phyloP scores from a whole-genome alignment of 176 grass and related monocot genomes.

The Carex scoparia region DNA sequence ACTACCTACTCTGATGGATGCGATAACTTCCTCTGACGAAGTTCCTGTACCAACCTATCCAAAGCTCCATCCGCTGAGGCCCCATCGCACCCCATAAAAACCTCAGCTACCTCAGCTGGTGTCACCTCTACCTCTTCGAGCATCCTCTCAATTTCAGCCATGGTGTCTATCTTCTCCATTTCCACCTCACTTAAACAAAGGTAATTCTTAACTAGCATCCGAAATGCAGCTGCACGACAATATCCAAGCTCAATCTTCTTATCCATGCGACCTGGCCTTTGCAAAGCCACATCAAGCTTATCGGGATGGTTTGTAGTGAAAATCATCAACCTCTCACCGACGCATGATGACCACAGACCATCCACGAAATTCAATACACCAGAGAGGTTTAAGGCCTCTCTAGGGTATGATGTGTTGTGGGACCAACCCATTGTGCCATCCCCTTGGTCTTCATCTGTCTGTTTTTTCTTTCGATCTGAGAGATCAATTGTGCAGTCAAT shows the following conservation, averaged over 20 bases:
- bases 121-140: slow-evolving; percentile 42
- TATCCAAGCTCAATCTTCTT: slow-evolving; percentile 58
- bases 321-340: slow-evolving; percentile 70
- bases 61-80: slow-evolving; percentile 21
- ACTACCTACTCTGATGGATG: background rate
- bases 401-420: background rate
- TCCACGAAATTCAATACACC: slow-evolving; percentile 81
- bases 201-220: slow-evolving; percentile 59
- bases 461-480: slow-evolving; percentile 44
- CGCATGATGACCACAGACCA: slow-evolving; percentile 66
- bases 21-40: slow-evolving; percentile 24
- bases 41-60: slow-evolving; percentile 31
- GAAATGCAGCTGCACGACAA: slow-evolving; percentile 46
- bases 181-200: slow-evolving; percentile 28
- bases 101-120: slow-evolving; percentile 64
- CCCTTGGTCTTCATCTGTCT: background rate
- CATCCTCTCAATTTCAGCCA: slow-evolving; percentile 41
- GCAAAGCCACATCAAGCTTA: slow-evolving; percentile 52
- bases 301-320: slow-evolving; percentile 79
- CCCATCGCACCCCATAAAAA: slow-evolving; percentile 67
- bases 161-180: slow-evolving; percentile 13
- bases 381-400: slow-evolving; percentile 46
- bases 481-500: slow-evolving; percentile 73
- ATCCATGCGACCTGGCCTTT: slow-evolving; percentile 67
- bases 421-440: background rate